Base-by-base conservation (phyloP, 805 yeast genomes). In the Hanseniaspora nectarophila region DNA sequence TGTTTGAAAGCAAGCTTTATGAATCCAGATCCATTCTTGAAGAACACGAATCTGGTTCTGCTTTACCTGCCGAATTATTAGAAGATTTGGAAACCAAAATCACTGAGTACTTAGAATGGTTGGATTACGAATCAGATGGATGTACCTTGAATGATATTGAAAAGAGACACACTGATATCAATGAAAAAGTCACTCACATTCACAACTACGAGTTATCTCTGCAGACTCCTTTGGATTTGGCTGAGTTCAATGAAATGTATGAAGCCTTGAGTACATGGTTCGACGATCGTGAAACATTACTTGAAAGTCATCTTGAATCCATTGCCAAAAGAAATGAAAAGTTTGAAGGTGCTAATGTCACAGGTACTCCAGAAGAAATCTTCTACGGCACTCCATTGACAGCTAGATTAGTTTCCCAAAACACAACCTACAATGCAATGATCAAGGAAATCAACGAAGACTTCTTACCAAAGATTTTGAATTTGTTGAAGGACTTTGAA, bases 1-100 rank as follows among this genome's bases (percentile, higher is more conserved):
- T 72, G 33, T 73, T 90, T 20, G 97, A 90, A 66, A 73, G 80
- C 20, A 67, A 75, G n/a, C 70, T 88, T 51, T 89, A 90, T 67
- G 74, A 73, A 54, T 71, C 85, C 29, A 77, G 95, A 54, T 71
- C 75, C 9, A 72, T 69, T 49, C 59, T 85, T 18, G 82, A 77
- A 16, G 78, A 77, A 31, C 74, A 74, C 37, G 77, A 73, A 23
- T 73, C 73, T 7, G 54, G 56, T 0, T 64, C 64, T 12, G 73
- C 70, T 43, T 69, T 74, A 0, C 76, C 77, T 8, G 60, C 64
- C 5, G 59, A 63, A 0, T 67, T 71, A 35, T 55, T 76, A 5
- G 72, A 68, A 5, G 58, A 63, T 29, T 65, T 73, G 9, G 56
- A 68, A 1, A 53, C 58, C 0, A 56, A 68, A 5, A 75, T 82